Evolutionary conservation across 192 early-diverging fungal genomes (phyloP).

Genomic region (Rhizophagus sp.): DNA sequence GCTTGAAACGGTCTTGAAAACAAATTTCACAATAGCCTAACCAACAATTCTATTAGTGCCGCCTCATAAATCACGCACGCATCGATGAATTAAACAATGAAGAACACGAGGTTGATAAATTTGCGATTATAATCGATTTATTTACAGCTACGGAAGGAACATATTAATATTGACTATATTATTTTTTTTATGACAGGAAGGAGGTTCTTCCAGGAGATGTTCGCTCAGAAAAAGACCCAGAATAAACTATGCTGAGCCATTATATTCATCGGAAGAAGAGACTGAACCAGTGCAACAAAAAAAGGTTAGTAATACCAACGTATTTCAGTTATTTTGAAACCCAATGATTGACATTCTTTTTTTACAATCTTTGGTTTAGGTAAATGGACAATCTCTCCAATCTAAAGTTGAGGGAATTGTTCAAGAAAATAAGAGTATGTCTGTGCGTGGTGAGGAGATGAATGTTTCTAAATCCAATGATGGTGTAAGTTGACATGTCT

Average conservation of each 20-base stretch:
- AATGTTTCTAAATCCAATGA: neutral
- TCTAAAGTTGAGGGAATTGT: neutral
- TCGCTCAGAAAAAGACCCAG: neutral
- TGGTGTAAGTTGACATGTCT: neutral
- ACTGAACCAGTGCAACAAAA: too few species aligned
- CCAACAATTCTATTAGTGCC: slow-evolving; percentile 10
- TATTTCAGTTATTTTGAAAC: too few species aligned
- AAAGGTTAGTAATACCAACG: too few species aligned
- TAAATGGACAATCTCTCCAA: neutral
- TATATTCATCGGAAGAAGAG: too few species aligned
- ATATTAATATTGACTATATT: neutral
- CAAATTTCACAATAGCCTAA: slow-evolving; percentile 13
- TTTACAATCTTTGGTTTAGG: too few species aligned
- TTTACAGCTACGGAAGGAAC: neutral
- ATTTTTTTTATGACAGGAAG: neutral
- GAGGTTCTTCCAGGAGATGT: neutral
- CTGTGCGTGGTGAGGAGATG: neutral
- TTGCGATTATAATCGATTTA: neutral
- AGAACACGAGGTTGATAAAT: neutral
- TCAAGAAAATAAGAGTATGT: neutral
- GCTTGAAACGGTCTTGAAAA: slow-evolving; percentile 7
- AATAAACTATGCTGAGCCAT: neutral
- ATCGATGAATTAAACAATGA: slow-evolving; percentile 4
- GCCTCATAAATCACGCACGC: neutral
- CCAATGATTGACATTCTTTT: too few species aligned